phyloP scores from a whole-genome alignment of 768 basidiomycete genomes.

The Dioszegia aurantiaca region DNA sequence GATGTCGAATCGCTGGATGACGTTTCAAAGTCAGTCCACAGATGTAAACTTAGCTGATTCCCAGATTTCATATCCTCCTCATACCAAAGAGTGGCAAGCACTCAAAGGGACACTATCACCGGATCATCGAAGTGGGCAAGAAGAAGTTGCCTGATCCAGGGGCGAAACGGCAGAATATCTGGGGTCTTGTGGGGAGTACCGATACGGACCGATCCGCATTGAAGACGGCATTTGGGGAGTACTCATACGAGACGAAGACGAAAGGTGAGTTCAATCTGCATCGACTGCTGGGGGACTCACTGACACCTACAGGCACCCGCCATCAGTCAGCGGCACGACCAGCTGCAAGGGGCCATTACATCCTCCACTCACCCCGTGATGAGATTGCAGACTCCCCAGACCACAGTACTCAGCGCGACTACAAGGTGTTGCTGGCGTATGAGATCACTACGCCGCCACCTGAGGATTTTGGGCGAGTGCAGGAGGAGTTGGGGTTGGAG shows the following conservation, averaged over 20 bases:
- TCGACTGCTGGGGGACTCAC: not conserved
- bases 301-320: conserved; percentile 27
- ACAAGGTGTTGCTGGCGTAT: conserved; percentile 39
- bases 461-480: conserved; percentile 44
- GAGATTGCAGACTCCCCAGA: conserved; percentile 37
- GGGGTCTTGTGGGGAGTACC: conserved; percentile 37
- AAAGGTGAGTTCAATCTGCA: conserved; percentile 23
- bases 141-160: conserved; percentile 49
- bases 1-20: conserved; percentile 43
- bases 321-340: conserved; percentile 44
- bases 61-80: conserved; percentile 48
- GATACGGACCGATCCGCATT: conserved; percentile 26
- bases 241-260: conserved; percentile 46
- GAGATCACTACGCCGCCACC: conserved; percentile 41
- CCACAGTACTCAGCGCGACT: conserved; percentile 41
- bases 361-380: conserved; percentile 48
- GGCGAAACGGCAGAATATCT: conserved; percentile 44
- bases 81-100: conserved; percentile 37
- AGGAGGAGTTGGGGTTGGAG: conserved; percentile 39
- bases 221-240: conserved; percentile 41
- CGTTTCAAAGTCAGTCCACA: conserved; percentile 41
- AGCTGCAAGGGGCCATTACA: conserved; percentile 46
- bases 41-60: not conserved
- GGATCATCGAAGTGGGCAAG: conserved; percentile 48
- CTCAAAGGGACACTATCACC: conserved; percentile 40